Base-by-base conservation (phyloP, 2,329 filamentous ascomycete species). In the Graphiopsis chlorocephala region DNA sequence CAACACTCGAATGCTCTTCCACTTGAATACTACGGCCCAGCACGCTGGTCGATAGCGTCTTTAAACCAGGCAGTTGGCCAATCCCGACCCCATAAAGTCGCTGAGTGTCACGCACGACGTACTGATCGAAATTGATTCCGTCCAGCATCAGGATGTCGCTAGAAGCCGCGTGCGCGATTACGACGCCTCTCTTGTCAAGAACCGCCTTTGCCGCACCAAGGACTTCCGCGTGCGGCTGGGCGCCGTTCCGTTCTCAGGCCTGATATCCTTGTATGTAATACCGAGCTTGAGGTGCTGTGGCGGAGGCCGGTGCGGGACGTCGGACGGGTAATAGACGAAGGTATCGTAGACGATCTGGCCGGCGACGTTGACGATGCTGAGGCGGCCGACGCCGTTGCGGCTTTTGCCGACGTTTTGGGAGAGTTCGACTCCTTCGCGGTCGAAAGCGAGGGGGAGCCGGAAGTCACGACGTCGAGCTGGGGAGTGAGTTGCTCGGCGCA, bases 1-100 rank as follows among this genome's bases (percentile, higher is more conserved):
- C 66, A 11, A 58, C 57, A 17, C 61, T 66, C 3, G 38, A 35
- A 53, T 69, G 64, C 20, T 64, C 63, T 12, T 26, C 55, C 1
- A 2, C 26, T 56, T 67, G 63, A 17, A 69, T 68, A 1, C n/a
- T 12, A 8, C 25, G 6, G 14, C 61, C 61, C 14, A 68, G 35
- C 4, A 68, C 35, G 12, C 17, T 8, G 14, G 33, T 23, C 2
- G 65, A 50, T 2, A 65, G 47, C 1, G 29, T 33, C 12, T 25
- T 25, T 14, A 68, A 59, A 48, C 47, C 53, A 14, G 23, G 53
- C 29, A 14, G 29, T 14, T 14, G 26, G 10, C 12, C 26, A 33
- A 17, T 47, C 12, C 12, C 12, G 35, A 11, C 35, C 35, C 17
- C 35, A 12, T 5, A 38, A 14, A 17, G 35, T 3, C 4, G 12